Evolutionary conservation across 306 rosid genomes (phyloP).

Genomic region (Trichosanthes cucumerina): DNA sequence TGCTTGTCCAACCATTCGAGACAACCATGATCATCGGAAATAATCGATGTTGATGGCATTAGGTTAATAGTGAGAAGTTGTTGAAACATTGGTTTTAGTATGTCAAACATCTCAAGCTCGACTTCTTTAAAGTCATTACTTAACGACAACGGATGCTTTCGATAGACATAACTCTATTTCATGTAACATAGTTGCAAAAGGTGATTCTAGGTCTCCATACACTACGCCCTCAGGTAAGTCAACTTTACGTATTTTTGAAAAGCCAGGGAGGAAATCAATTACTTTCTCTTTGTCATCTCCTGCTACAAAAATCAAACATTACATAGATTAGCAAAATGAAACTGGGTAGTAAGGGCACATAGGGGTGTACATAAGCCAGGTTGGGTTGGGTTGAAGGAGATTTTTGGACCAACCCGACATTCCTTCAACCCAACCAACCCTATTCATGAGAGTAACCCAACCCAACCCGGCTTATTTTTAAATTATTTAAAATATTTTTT

Average conservation of each 20-base stretch:
- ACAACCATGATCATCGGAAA: slow-evolving; percentile 28
- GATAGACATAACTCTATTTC: background rate
- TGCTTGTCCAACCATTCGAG: slow-evolving; percentile 44
- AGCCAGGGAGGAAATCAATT: background rate
- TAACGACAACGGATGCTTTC: background rate
- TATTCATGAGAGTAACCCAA: no score
- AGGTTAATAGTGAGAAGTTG: background rate
- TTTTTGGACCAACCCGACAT: no score
- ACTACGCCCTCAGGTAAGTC: background rate
- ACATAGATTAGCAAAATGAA: background rate
- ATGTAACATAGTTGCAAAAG: background rate
- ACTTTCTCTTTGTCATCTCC: background rate
- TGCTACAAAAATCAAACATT: background rate
- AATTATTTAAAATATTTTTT: no score
- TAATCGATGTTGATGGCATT: background rate
- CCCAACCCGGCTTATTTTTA: no score
- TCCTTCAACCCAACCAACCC: no score
- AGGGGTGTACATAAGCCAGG: no score
- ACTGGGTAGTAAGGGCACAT: no score
- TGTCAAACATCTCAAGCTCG: background rate
- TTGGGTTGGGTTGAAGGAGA: no score
- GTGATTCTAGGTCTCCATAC: background rate
- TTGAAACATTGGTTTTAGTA: background rate
- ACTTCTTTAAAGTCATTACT: background rate
- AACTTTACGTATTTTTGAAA: background rate